Percentiles rank a stretch among this genome's conserved stretches.
Conservation (phyloP, 192 early-diverging fungal species). For the Fimicolochytrium jonesii region DNA sequence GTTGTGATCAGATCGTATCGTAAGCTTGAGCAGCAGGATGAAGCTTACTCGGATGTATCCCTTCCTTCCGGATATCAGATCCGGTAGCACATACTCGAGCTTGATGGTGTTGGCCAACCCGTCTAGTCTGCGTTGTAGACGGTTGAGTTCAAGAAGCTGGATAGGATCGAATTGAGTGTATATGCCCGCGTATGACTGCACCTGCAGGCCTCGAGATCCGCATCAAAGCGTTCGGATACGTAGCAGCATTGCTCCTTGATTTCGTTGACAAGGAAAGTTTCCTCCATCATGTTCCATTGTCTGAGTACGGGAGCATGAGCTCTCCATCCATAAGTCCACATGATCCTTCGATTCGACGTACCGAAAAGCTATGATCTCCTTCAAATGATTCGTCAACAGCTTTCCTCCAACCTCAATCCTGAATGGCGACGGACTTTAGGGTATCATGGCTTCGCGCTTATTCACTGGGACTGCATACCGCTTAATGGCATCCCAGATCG, state of each 20-base stretch:
- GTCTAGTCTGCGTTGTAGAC: too few species aligned
- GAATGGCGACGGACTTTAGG: too few species aligned
- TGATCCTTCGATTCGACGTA: constrained; percentile 8
- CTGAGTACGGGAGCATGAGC: constrained; percentile 12
- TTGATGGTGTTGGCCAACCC: constrained; percentile 42
- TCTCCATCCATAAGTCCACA: not conserved
- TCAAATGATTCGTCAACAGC: constrained; percentile 80
- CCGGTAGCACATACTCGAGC: constrained; percentile 66
- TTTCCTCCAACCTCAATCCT: constrained; percentile 84
- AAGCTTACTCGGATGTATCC: constrained; percentile 51
- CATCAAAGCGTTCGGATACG: constrained; percentile 62
- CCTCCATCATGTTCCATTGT: constrained; percentile 93
- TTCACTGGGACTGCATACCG: constrained; percentile 25
- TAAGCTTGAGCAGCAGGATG: too few species aligned
- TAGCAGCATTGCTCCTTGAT: constrained; percentile 83
- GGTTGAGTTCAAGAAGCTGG: too few species aligned
- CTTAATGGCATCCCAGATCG: constrained; percentile 52
- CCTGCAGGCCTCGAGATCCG: constrained; percentile 62
- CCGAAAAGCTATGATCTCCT: constrained; percentile 89
- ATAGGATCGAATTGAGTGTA: too few species aligned
- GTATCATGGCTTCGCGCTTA: too few species aligned
- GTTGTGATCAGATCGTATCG: too few species aligned
- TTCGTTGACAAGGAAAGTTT: constrained; percentile 77
- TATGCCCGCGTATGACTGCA: too few species aligned
- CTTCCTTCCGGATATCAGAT: constrained; percentile 46